Conservation (phyloP, 345 rosid genomes). For the Streptanthus diversifolius region DNA sequence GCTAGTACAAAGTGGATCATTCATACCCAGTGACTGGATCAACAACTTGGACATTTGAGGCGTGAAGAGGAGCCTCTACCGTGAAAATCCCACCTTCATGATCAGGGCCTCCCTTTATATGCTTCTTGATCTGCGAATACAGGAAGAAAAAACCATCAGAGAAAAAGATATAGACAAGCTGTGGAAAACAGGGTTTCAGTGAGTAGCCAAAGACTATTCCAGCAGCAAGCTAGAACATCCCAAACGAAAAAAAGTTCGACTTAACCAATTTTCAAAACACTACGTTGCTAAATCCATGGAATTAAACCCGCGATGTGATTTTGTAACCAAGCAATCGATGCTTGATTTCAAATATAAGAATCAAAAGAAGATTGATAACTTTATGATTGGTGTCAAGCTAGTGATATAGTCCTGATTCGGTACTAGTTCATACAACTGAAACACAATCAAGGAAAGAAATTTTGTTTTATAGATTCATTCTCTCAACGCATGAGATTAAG, state of each 20-base stretch:
- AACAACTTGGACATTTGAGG: slow-evolving; percentile 88
- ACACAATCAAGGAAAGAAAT: neutral
- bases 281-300: neutral
- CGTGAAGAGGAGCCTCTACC: slow-evolving; percentile 94
- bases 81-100: slow-evolving; percentile 98
- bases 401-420: neutral
- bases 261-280: neutral
- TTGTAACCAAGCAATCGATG: neutral
- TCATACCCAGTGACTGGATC: slow-evolving; percentile 86
- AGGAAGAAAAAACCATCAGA: neutral
- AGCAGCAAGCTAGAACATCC: neutral
- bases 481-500: neutral
- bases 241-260: neutral
- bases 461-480: neutral
- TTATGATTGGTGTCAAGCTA: neutral
- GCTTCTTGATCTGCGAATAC: slow-evolving; percentile 70
- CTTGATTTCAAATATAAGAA: neutral
- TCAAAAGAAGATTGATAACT: neutral
- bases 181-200: neutral
- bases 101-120: slow-evolving; percentile 78
- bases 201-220: neutral
- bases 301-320: neutral
- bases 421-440: neutral
- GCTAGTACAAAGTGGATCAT: neutral
- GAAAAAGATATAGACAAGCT: neutral